Evolutionary conservation across 148 eudicot genomes (phyloP), one percentile per base, ranked within the genome.

Genomic region (Talinum fruticosum): DNA sequence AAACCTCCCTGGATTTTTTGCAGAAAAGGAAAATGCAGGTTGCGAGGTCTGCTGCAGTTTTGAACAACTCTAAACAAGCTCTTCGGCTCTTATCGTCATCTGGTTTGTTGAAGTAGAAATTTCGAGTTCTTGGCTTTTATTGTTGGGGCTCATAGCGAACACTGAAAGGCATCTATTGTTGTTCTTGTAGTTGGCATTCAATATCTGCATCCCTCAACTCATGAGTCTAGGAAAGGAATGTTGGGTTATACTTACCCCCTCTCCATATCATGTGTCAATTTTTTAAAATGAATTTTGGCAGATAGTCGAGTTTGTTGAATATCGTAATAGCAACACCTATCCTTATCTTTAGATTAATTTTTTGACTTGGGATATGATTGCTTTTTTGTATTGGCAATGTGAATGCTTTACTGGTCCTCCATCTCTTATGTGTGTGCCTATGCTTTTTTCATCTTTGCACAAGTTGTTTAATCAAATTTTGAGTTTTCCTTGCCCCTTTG

Each of bases 1-100:
- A 91, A 73, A 93, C 53, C 75, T 89, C 99, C 21, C 78, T 93
- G 80, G 96, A 91, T 28, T 93, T 96, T 79, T 75, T 96, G 80
- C 87, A 91, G 85, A 89, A 89, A 77, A 79, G 91, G 85, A 91
- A 88, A 82, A 83, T 83, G 87, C 91, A 80, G 75, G 87, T 91
- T 12, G 29, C 88, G 24, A 88, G 97, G 75, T 96, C 99, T 36
- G 80, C 92, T 54, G 92, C 97, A 28, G 92, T 91, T 66, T 77
- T 96, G 82, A 88, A 86, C 82, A 96, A 96, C 77, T 90, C 95
- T 53, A 90, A 82, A 62, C 91, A 93, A 87, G 99, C 99, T 26
- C 73, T 93, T 66, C 90, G 97, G 47, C 81, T 93, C 66, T 82
- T 96, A 49, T 90, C 97, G 75, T 73, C 83, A 14, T 89, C 93